phyloP scores from a whole-genome alignment of 371 early-diverging fungal species.

The Mucor plumbeus region DNA sequence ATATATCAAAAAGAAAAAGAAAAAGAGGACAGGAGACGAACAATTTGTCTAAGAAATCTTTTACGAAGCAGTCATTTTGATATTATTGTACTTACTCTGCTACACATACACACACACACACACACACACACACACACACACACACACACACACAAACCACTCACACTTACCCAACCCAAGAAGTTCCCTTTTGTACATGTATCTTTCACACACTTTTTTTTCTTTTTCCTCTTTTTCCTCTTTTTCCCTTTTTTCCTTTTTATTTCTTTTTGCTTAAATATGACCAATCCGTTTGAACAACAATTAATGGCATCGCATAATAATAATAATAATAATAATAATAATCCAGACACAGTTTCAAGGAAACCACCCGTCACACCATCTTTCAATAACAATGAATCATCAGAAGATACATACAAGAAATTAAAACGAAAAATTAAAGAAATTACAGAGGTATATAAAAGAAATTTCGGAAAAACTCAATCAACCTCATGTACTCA shows the following conservation, averaged over 20 bases:
- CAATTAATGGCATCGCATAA: neutral
- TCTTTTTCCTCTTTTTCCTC: neutral
- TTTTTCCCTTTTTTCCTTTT: neutral
- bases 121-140: neutral
- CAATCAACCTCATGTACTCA: too few relatives aligned
- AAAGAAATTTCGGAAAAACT: too few relatives aligned
- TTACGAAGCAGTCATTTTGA: conserved; percentile 8
- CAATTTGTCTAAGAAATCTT: neutral
- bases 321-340: neutral
- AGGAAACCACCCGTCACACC: conserved; percentile 2
- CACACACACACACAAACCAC: neutral
- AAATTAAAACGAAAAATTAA: conserved; percentile 61
- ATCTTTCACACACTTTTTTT: conserved; percentile 10
- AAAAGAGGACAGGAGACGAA: neutral
- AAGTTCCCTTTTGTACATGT: conserved; percentile 3
- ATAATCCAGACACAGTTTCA: neutral
- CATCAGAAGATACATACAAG: conserved; percentile 31
- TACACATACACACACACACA: neutral
- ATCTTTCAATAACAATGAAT: neutral
- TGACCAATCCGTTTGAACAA: neutral
- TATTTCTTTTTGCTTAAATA: neutral
- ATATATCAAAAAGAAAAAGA: neutral
- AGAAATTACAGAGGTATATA: conserved; percentile 55
- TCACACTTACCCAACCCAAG: neutral
- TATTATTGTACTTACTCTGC: neutral